A percentile compares a stretch with the other conserved stretches of the same genome.
phyloP scores from a whole-genome alignment of 805 yeast genomes.

The Candida piceae region DNA sequence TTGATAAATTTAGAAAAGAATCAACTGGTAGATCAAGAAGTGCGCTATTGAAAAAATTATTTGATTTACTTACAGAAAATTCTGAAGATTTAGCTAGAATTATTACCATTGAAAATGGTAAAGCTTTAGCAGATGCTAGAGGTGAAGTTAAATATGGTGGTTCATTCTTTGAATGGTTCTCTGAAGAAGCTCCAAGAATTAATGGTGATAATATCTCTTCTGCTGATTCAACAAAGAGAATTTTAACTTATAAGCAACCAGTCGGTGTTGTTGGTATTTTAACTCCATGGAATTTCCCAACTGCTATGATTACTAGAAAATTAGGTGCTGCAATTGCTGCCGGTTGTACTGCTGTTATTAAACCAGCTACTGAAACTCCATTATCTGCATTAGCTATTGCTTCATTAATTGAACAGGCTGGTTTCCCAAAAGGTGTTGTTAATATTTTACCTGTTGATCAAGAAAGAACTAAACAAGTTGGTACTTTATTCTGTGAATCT shows the following conservation, averaged over 20 bases:
- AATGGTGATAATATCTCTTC: slow-evolving; percentile 66
- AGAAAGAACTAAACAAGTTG: slow-evolving; percentile 40
- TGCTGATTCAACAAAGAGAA: slow-evolving; percentile 40
- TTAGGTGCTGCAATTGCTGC: slow-evolving; percentile 75
- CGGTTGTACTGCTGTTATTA: slow-evolving; percentile 72
- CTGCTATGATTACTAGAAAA: slow-evolving; percentile 72
- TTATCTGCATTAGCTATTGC: slow-evolving; percentile 67
- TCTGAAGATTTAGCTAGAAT: slow-evolving; percentile 60
- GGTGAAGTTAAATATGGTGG: slow-evolving; percentile 69
- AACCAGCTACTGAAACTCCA: slow-evolving; percentile 78
- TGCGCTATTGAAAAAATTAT: slow-evolving; percentile 45
- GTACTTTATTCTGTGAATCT: slow-evolving; percentile 52
- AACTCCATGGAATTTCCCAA: slow-evolving; percentile 85
- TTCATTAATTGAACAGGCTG: slow-evolving; percentile 56
- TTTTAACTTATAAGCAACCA: slow-evolving; percentile 65
- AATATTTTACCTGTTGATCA: slow-evolving; percentile 54
- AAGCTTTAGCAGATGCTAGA: slow-evolving; percentile 62
- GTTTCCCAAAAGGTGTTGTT: slow-evolving; percentile 64
- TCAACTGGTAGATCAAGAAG: slow-evolving; percentile 56
- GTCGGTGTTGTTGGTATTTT: slow-evolving; percentile 75
- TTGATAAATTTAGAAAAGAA: slow-evolving; percentile 40
- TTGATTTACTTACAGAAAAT: slow-evolving; percentile 50
- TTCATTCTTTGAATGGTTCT: slow-evolving; percentile 83
- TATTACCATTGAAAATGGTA: slow-evolving; percentile 70
- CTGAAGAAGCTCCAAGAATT: slow-evolving; percentile 73